Percentiles rank a stretch among this genome's conserved stretches.
These are phyloP conservation scores for Trichoderma koningiopsis DNA, from an alignment of 2,329 filamentous ascomycete species.

Conservation along the genomic window DNA sequence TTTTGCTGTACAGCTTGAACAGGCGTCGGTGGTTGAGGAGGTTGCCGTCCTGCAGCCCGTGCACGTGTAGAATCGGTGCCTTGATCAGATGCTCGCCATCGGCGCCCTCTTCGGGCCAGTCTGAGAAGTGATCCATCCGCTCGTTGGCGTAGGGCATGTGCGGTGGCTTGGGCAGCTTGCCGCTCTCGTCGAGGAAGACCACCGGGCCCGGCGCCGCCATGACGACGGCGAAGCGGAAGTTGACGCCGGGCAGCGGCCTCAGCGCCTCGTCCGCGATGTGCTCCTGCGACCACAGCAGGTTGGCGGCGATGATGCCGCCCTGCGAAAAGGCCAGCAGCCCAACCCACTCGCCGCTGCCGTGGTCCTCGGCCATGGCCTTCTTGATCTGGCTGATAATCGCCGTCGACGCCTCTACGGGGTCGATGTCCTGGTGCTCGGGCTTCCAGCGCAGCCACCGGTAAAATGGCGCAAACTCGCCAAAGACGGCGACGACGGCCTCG, in stretches of 20 bases:
- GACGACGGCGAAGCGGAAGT: conserved; percentile 42
- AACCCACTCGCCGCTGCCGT: conserved; percentile 60
- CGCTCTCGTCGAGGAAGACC: conserved; percentile 41
- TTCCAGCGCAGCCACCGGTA: conserved; percentile 64
- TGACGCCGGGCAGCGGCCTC: conserved; percentile 27
- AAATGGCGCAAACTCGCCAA: conserved; percentile 68
- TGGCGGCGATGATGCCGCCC: conserved; percentile 63
- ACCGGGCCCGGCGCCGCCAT: conserved; percentile 41
- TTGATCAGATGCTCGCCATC: conserved; percentile 36
- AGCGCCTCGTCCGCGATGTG: conserved; percentile 32
- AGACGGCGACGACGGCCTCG: conserved; percentile 64
- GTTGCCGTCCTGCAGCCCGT: conserved; percentile 62
- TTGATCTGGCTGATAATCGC: conserved; percentile 45
- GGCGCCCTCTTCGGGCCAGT: conserved; percentile 49
- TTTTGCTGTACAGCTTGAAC: conserved; percentile 60
- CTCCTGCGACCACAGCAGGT: conserved; percentile 64
- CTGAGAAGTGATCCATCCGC: conserved; percentile 32
- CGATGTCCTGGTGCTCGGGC: conserved; percentile 55
- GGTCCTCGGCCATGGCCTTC: conserved; percentile 55
- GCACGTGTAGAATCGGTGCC: conserved; percentile 43
- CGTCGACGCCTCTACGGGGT: conserved; percentile 41
- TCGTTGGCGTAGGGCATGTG: conserved; percentile 33
- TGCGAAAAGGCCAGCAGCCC: conserved; percentile 68
- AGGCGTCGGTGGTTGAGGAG: conserved; percentile 55
- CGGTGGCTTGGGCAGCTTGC: conserved; percentile 54